Percentiles rank a stretch among this genome's conserved stretches.
These are phyloP conservation scores for Plasmopara halstedii DNA, from an alignment of 352 stramenopile genomes.

Conservation along the genomic window DNA sequence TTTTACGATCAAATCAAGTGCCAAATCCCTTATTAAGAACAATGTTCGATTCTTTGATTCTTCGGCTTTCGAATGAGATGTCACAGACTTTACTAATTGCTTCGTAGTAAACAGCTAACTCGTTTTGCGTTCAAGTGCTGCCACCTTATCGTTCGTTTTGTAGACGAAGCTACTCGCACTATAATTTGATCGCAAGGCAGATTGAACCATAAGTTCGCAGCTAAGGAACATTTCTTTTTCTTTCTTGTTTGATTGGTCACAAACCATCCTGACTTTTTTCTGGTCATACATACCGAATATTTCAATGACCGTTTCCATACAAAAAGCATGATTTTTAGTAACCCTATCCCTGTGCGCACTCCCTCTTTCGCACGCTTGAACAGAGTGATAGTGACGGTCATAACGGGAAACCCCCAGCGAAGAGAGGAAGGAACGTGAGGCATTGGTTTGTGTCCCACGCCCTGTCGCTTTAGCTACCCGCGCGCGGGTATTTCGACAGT, in stretches of 20 bases:
- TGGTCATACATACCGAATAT: not conserved
- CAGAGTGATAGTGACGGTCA: constrained; percentile 3
- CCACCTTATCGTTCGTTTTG: not conserved
- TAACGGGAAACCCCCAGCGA: constrained; percentile 19
- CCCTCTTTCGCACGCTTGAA: constrained; percentile 12
- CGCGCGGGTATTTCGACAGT: constrained; percentile 6
- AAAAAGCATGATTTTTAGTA: not conserved
- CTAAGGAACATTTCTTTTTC: not conserved
- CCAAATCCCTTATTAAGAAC: not conserved
- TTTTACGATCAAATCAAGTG: not conserved
- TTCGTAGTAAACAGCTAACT: not conserved
- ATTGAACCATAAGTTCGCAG: not conserved
- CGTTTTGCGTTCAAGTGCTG: not conserved
- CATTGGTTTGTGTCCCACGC: constrained; percentile 2
- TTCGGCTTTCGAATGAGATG: not conserved
- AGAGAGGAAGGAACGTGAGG: constrained; percentile 9
- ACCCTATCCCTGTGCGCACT: constrained; percentile 6
- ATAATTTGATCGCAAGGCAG: not conserved
- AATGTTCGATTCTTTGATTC: not conserved
- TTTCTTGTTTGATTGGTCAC: not conserved
- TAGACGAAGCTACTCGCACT: too few relatives aligned
- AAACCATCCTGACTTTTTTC: not conserved
- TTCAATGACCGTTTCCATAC: not conserved
- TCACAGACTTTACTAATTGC: not conserved
- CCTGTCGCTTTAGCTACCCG: constrained; percentile 19